These are phyloP conservation scores for Cruciata laevipes DNA, from an alignment of 257 asterid genomes.

Conservation along the genomic window DNA sequence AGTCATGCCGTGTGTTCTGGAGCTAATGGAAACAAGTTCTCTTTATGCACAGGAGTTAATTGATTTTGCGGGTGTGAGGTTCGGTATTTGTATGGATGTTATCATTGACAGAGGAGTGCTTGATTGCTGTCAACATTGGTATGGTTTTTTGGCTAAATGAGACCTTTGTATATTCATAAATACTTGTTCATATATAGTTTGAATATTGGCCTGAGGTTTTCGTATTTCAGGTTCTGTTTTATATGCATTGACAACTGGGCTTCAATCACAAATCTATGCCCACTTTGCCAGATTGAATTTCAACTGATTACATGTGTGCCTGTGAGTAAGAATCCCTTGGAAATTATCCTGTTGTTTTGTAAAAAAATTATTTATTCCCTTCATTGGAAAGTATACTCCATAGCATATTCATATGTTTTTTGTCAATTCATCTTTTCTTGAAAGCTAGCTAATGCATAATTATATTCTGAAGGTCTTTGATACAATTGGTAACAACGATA, in stretches of 20 bases:
- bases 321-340: slow-evolving; percentile 48
- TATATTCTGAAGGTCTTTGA: slow-evolving; percentile 70
- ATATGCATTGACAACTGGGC: slow-evolving; percentile 99
- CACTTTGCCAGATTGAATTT: slow-evolving; percentile 95
- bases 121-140: slow-evolving; percentile 99
- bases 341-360: slow-evolving; percentile 11
- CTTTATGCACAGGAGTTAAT: slow-evolving; percentile 50
- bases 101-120: slow-evolving; percentile 92
- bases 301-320: slow-evolving; percentile 98
- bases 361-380: background rate
- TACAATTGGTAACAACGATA: slow-evolving; percentile 75
- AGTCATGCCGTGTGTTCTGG: background rate
- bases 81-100: slow-evolving; percentile 91
- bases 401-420: slow-evolving; percentile 4
- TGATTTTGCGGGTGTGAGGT: slow-evolving; percentile 73
- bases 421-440: background rate
- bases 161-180: slow-evolving; percentile 3
- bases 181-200: slow-evolving; percentile 19
- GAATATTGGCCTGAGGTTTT: slow-evolving; percentile 12
- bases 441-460: slow-evolving; percentile 22
- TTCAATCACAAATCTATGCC: slow-evolving; percentile 90
- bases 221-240: slow-evolving; percentile 92
- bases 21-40: background rate
- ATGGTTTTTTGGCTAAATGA: slow-evolving; percentile 11
- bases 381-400: slow-evolving; percentile 4